Base-by-base conservation (phyloP, 2,329 filamentous ascomycete genomes). In the Parastagonospora avenae region DNA sequence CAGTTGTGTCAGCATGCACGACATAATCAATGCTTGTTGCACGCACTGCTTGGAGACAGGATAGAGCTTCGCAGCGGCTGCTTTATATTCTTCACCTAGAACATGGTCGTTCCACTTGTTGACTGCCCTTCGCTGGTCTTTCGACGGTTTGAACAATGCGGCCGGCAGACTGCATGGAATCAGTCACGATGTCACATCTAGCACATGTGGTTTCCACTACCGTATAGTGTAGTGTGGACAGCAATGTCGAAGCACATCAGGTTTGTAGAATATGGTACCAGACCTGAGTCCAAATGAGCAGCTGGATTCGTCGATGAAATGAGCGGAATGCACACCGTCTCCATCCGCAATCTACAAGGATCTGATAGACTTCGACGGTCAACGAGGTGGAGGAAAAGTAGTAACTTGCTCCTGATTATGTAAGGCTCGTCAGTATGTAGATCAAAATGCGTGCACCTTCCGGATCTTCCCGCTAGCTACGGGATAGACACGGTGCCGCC, bases 221-320 rank as follows among this genome's bases (percentile, higher is more conserved):
- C 77, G 85, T 46, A 94, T 86, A 1, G 89, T 92, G 71, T 93
- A 97, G 68, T 97, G 92, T 38, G 92, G 92, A 72, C 94, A 99
- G 67, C 94, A 99, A 55, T 91, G 90, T 49, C 86, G 81, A 51
- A 82, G 82, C 64, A 91, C 86, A 72, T 94, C 88, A 11, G 90
- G 90, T 54, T 90, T 85, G 74, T 94, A 94, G 42, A 94, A 77
- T 8, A 91, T 78, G 27, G 77, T 84, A 12, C 81, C 81, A 33
- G 80, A 82, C 59, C 80, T 72, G 41, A 24, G 14, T 15, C 24
- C 16, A 19, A 30, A 33, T 63, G 29, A 58, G 53, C 44, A 43
- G 48, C 48, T 45, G 42, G 31, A 36, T 16, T 30, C 27, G 24
- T 24, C 8, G 7, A n/a, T 37, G 12, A 14, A n/a, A 4, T 15